Conservation (phyloP, 805 yeast genomes). For the Lipomyces japonicus region DNA sequence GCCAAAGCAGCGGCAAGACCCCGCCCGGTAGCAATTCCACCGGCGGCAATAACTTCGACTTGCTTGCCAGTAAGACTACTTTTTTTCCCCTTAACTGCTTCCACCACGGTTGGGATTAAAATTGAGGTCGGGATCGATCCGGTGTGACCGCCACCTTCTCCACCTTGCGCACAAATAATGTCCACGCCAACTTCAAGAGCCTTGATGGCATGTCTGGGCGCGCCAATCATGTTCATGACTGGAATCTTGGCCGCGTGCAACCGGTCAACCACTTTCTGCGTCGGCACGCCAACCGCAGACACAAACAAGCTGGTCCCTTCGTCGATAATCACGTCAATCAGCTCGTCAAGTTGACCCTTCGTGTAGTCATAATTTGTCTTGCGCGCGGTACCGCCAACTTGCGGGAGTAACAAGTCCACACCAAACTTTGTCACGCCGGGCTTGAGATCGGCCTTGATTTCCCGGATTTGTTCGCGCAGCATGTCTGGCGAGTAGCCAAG, state of each 20-base stretch:
- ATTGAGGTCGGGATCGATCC: slow-evolving; percentile 30
- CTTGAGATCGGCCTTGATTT: slow-evolving; percentile 25
- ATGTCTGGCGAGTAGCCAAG: slow-evolving; percentile 29
- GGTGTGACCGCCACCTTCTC: slow-evolving; percentile 35
- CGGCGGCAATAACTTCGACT: slow-evolving; percentile 33
- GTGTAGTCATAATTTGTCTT: slow-evolving; percentile 33
- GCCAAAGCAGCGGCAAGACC: slow-evolving; percentile 32
- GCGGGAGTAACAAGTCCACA: slow-evolving; percentile 31
- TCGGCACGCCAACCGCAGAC: slow-evolving; percentile 33
- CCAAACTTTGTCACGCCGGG: slow-evolving; percentile 32
- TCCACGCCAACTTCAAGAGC: slow-evolving; percentile 33
- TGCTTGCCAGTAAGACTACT: slow-evolving; percentile 31
- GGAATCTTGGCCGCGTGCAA: slow-evolving; percentile 31
- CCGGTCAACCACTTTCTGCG: slow-evolving; percentile 29
- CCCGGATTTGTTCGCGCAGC: slow-evolving; percentile 31
- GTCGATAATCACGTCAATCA: slow-evolving; percentile 30
- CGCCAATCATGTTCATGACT: slow-evolving; percentile 34
- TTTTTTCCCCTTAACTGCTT: slow-evolving; percentile 27
- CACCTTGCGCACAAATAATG: slow-evolving; percentile 33
- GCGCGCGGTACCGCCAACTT: slow-evolving; percentile 33
- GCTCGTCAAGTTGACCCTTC: slow-evolving; percentile 29
- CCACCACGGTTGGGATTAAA: slow-evolving; percentile 33
- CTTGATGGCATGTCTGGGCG: slow-evolving; percentile 30
- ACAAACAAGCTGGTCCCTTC: slow-evolving; percentile 30
- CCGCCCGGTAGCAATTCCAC: slow-evolving; percentile 31